Evolutionary conservation across 2,329 filamentous ascomycete species (phyloP).

Genomic region (Talaromyces albobiverticillius): DNA sequence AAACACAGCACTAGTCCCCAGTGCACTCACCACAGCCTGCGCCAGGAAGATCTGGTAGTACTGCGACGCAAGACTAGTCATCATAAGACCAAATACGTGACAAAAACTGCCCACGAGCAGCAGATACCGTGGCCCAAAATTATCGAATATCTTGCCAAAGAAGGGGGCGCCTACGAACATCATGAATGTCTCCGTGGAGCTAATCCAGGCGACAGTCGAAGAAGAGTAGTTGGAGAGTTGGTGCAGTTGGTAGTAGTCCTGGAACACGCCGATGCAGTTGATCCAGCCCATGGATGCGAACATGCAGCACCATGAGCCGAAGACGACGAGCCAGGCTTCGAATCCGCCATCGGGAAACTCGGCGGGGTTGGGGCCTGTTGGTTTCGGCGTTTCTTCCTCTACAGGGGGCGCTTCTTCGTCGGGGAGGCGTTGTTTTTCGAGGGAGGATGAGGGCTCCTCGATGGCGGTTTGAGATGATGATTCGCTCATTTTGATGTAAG

Average conservation of each 20-base stretch:
- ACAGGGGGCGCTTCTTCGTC: no score
- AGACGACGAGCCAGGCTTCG: slow-evolving; percentile 25
- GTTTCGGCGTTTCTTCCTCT: background rate
- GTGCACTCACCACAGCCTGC: slow-evolving; percentile 53
- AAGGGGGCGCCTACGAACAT: slow-evolving; percentile 50
- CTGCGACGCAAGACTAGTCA: slow-evolving; percentile 52
- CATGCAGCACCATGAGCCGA: slow-evolving; percentile 20
- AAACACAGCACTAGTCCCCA: slow-evolving; percentile 52
- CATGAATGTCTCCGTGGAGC: slow-evolving; percentile 50
- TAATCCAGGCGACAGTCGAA: slow-evolving; percentile 53
- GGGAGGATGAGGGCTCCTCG: no score
- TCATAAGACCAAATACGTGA: slow-evolving; percentile 59
- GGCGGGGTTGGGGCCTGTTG: background rate
- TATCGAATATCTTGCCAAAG: slow-evolving; percentile 61
- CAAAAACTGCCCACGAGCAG: slow-evolving; percentile 50
- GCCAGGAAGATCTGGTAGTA: slow-evolving; percentile 59
- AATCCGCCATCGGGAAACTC: slow-evolving; percentile 23
- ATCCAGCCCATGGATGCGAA: slow-evolving; percentile 44
- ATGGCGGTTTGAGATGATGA: no score
- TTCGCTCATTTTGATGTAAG: no score
- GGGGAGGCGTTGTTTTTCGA: no score
- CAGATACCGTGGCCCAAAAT: slow-evolving; percentile 57
- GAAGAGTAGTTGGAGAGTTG: slow-evolving; percentile 39
- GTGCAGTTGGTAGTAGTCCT: slow-evolving; percentile 50
- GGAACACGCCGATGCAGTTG: slow-evolving; percentile 53